These are phyloP conservation scores for Nemania abortiva DNA, from an alignment of 2,329 filamentous ascomycete genomes.

Conservation along the genomic window DNA sequence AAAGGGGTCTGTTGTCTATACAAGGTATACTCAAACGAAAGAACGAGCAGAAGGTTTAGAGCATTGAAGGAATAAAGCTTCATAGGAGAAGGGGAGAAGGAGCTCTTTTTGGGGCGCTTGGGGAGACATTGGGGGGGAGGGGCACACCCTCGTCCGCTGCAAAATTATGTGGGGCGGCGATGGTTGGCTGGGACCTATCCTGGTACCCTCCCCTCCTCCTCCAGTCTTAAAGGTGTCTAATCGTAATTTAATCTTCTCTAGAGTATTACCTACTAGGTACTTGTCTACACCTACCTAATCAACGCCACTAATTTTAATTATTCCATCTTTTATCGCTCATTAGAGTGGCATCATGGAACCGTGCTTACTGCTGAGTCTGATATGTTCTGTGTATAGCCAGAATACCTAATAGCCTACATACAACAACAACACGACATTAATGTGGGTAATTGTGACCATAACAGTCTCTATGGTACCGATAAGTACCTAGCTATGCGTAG, in stretches of 20 bases:
- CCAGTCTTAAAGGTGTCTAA: conserved; percentile 25
- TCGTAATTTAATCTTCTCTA: conserved; percentile 31
- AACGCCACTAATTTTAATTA: conserved; percentile 19
- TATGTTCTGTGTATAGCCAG: not conserved
- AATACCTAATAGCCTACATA: not conserved
- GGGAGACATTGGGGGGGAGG: conserved; percentile 33
- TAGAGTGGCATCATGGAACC: not conserved
- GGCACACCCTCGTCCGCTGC: conserved; percentile 28
- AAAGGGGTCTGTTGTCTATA: conserved; percentile 21
- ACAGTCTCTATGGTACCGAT: not conserved
- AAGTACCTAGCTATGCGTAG: not conserved
- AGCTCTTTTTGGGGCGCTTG: conserved; percentile 34
- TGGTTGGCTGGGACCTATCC: conserved; percentile 11
- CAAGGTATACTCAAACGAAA: conserved; percentile 20
- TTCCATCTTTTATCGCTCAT: not conserved
- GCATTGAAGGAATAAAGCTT: conserved; percentile 29
- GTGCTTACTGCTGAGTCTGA: conserved; percentile 4
- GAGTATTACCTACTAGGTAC: conserved; percentile 18
- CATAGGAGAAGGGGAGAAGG: conserved; percentile 33
- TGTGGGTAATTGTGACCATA: not conserved
- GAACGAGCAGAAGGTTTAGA: conserved; percentile 22
- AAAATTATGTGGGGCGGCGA: conserved; percentile 36
- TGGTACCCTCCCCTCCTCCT: conserved; percentile 10
- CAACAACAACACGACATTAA: not conserved
- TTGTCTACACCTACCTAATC: conserved; percentile 2